These are phyloP conservation scores for Hypoxylon lenormandii DNA, from an alignment of 495 filamentous ascomycete species.

Conservation along the genomic window DNA sequence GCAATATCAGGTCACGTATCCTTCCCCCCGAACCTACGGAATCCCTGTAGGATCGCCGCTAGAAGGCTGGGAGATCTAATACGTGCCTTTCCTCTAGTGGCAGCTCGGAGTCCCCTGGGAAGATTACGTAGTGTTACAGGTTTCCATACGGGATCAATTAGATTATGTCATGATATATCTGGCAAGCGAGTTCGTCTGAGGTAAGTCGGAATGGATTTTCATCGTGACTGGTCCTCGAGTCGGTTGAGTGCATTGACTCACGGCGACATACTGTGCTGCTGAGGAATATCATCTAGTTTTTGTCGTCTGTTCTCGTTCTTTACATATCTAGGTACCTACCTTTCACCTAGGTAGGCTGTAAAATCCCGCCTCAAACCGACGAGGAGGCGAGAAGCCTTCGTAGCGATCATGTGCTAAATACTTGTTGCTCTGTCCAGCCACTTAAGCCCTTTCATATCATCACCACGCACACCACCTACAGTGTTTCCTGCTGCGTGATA, in stretches of 20 bases:
- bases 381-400: no score
- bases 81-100: slow-evolving; percentile 13
- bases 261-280: slow-evolving; percentile 37
- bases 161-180: slow-evolving; percentile 17
- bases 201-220: slow-evolving; percentile 25
- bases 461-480: no score
- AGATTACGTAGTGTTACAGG: slow-evolving; percentile 10
- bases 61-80: slow-evolving; percentile 15
- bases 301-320: neutral
- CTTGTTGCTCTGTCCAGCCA: no score
- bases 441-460: no score
- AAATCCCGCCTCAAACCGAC: no score
- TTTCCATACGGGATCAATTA: slow-evolving; percentile 18
- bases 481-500: no score
- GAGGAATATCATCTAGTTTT: slow-evolving; percentile 4
- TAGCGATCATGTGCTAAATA: no score
- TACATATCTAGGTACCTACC: slow-evolving; percentile 14
- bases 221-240: slow-evolving; percentile 24
- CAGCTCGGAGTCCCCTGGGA: slow-evolving; percentile 16
- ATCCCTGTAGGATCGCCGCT: slow-evolving; percentile 28
- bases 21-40: slow-evolving; percentile 15
- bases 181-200: slow-evolving; percentile 6
- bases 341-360: no score
- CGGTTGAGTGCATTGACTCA: slow-evolving; percentile 39
- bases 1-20: slow-evolving; percentile 43